phyloP scores from a whole-genome alignment of 345 rosid species.

The Raphanus sativus region DNA sequence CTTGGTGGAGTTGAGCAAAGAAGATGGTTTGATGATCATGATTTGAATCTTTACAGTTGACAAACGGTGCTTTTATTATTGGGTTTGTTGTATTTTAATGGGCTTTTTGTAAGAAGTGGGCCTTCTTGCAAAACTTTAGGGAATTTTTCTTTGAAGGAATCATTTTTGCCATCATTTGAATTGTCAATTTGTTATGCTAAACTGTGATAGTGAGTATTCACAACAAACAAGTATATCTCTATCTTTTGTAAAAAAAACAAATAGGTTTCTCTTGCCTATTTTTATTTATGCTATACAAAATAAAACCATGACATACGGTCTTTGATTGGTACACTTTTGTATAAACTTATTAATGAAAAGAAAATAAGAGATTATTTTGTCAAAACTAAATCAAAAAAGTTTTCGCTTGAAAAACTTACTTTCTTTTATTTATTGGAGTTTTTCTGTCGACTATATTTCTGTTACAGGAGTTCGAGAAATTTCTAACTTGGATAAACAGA shows the following conservation, averaged over 20 bases:
- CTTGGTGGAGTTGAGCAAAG: slow-evolving; percentile 34
- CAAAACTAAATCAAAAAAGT: too few relatives aligned
- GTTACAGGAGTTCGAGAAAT: neutral
- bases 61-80: neutral
- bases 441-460: neutral
- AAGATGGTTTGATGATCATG: slow-evolving; percentile 33
- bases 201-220: too few relatives aligned
- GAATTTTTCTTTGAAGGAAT: too few relatives aligned
- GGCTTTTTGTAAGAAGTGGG: neutral
- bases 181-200: neutral
- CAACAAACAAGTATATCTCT: too few relatives aligned
- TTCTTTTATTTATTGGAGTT: neutral
- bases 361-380: neutral
- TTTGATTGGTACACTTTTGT: neutral
- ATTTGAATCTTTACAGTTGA: neutral
- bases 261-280: too few relatives aligned
- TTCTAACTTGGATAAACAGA: neutral
- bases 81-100: neutral
- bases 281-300: neutral
- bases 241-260: too few relatives aligned
- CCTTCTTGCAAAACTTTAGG: neutral
- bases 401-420: neutral
- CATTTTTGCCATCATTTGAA: neutral
- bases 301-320: neutral
- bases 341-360: too few relatives aligned